Conservation (phyloP, 192 early-diverging fungal species). For the Coemansia sp. region DNA sequence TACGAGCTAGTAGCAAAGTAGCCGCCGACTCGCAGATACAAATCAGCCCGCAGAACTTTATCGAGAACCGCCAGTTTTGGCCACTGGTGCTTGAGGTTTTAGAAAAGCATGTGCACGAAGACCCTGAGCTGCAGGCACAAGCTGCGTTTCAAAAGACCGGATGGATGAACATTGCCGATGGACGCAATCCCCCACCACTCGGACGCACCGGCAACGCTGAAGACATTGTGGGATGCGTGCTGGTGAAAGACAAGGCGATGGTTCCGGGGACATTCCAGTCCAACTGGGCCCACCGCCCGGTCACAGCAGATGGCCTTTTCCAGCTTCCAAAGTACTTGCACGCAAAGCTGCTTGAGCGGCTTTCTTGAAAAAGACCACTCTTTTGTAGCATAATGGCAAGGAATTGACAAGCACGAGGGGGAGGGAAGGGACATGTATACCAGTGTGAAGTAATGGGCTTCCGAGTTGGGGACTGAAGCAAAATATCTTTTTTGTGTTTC, state of each 20-base stretch:
- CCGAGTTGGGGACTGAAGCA: background rate
- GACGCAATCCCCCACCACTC: constrained; percentile 46
- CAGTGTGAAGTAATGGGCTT: background rate
- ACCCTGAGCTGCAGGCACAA: constrained; percentile 50
- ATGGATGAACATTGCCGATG: constrained; percentile 51
- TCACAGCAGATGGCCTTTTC: constrained; percentile 40
- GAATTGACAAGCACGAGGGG: too few species aligned
- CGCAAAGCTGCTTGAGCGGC: constrained; percentile 21
- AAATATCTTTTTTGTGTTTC: constrained; percentile 2
- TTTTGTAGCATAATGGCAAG: background rate
- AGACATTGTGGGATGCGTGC: constrained; percentile 45
- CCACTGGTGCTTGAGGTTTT: constrained; percentile 25
- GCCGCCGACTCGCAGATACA: constrained; percentile 10
- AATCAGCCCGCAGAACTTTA: constrained; percentile 34
- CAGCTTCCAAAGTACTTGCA: constrained; percentile 49
- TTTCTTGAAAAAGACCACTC: constrained; percentile 2
- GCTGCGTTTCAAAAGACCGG: constrained; percentile 48
- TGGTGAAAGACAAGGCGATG: constrained; percentile 33
- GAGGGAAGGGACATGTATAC: too few species aligned
- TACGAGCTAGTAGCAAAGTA: background rate
- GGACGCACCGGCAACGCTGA: constrained; percentile 44
- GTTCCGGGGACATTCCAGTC: constrained; percentile 36
- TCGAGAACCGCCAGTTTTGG: constrained; percentile 46
- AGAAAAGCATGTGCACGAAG: constrained; percentile 42
- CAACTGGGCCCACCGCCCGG: constrained; percentile 41